phyloP scores from a whole-genome alignment of 2,329 filamentous ascomycete genomes.

The Exophiala calicioides region DNA sequence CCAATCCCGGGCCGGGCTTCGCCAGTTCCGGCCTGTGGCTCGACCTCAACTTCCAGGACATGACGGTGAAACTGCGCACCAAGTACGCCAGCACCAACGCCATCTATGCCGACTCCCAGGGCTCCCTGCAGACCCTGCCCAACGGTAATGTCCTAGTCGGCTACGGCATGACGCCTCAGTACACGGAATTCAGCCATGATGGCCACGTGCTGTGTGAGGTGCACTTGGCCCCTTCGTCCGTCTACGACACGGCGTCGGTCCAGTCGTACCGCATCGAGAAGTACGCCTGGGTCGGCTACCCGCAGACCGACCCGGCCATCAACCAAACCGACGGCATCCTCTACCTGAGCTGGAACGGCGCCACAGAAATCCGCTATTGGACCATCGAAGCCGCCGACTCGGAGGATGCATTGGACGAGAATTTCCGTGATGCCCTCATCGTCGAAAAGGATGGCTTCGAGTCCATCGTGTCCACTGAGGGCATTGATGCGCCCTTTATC shows the following conservation, averaged over 20 bases:
- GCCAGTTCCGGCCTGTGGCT: constrained; percentile 48
- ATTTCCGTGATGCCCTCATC: constrained; percentile 4
- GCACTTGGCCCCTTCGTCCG: constrained; percentile 45
- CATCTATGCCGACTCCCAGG: constrained; percentile 42
- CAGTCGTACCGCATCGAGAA: constrained; percentile 59
- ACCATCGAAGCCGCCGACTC: constrained; percentile 4
- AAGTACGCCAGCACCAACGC: constrained; percentile 42
- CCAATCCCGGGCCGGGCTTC: constrained; percentile 18
- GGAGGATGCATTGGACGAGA: not conserved
- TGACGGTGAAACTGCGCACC: constrained; percentile 46
- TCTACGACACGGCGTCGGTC: constrained; percentile 38
- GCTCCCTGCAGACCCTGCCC: constrained; percentile 43
- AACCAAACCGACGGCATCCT: constrained; percentile 41
- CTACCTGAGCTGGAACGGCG: constrained; percentile 49
- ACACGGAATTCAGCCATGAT: constrained; percentile 47
- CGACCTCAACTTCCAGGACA: constrained; percentile 40
- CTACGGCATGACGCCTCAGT: constrained; percentile 51
- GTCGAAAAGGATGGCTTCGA: constrained; percentile 15
- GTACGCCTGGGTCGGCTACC: constrained; percentile 52
- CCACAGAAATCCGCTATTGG: constrained; percentile 39
- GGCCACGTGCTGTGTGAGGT: constrained; percentile 53
- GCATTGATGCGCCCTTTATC: not conserved
- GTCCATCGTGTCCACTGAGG: not conserved
- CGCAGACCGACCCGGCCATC: constrained; percentile 28
- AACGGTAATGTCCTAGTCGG: constrained; percentile 50